These are phyloP conservation scores for Acrocalymma vagum DNA, from an alignment of 2,329 filamentous ascomycete genomes.

Conservation along the genomic window DNA sequence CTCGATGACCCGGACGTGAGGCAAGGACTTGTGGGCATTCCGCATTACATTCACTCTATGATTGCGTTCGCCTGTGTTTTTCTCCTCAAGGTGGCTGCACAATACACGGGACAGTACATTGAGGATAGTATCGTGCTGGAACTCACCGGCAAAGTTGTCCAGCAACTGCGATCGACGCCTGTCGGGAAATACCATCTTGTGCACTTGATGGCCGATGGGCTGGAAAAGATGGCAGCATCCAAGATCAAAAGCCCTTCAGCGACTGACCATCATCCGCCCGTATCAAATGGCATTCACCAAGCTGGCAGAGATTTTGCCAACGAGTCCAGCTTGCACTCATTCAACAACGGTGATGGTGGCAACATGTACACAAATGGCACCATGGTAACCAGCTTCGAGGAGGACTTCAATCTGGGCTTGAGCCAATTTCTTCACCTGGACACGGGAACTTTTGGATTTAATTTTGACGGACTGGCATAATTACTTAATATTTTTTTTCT, in stretches of 20 bases:
- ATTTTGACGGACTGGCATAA: constrained; percentile 20
- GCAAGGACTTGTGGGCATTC: constrained; percentile 52
- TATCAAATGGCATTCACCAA: constrained; percentile 7
- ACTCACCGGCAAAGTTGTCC: constrained; percentile 46
- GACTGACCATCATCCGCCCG: neutral
- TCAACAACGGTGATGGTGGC: too few relatives aligned
- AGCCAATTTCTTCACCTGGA: constrained; percentile 37
- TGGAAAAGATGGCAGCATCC: constrained; percentile 47
- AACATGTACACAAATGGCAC: too few relatives aligned
- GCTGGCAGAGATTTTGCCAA: too few relatives aligned
- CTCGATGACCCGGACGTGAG: constrained; percentile 52
- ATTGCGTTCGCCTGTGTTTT: constrained; percentile 61
- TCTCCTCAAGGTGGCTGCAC: constrained; percentile 55
- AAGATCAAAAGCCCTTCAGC: constrained; percentile 14
- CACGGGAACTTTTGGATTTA: constrained; percentile 32
- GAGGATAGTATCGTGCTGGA: constrained; percentile 45
- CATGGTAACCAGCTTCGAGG: too few relatives aligned
- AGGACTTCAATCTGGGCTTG: constrained; percentile 30
- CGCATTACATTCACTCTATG: constrained; percentile 60
- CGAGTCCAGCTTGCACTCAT: too few relatives aligned
- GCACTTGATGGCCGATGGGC: constrained; percentile 53
- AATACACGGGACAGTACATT: constrained; percentile 48
- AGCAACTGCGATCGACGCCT: constrained; percentile 46
- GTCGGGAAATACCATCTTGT: constrained; percentile 55
- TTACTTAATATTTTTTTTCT: too few relatives aligned